Base-by-base conservation (phyloP, 1,284 basidiomycete species). In the Malassezia cuniculi region DNA sequence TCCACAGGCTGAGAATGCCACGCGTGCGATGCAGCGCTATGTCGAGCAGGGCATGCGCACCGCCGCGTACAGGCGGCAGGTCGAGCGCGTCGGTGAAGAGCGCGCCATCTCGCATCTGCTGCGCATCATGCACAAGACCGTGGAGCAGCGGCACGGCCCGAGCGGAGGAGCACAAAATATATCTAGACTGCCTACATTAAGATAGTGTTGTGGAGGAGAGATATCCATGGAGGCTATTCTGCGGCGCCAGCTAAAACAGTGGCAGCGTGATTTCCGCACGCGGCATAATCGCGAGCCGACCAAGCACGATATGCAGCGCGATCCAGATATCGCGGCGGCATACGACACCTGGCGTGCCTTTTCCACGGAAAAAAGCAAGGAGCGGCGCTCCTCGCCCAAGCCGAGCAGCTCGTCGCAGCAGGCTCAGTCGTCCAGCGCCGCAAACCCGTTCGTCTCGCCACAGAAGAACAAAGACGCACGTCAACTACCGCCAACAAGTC, bases 301-400 rank as follows among this genome's bases (percentile, higher is more conserved):
- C 3, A 39, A 36, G 16, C 21, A 26, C 6, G 42, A 45, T 33
- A 34, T 45, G 17, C 29, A 31, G 29, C 36, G 36, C 12, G 19
- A 45, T 28, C 33, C 36, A 10, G 42, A 45, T 18, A 39, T 45
- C 18, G 20, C 36, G 11, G 35, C 32, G 4, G 28, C 42, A 14
- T 45, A 45, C 24, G 42, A 45, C 17, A 39, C 42, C 12, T 45
- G 42, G 42, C 37, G 32, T 3, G 42, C 42, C 7, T 28, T 45
- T 4, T 25, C 36, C 16, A n/a, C n/a, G n/a, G n/a, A n/a, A n/a
- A n/a, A n/a, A 27, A 5, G 22, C 21, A 3, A 18, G 16, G 7
- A 11, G 22, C 4, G 31, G 27, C 27, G 11, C 39, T 9, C 16
- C 25, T 16, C 24, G 24, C 4, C 20, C 28, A 17, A 18, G 24